Evolutionary conservation across 129 eudicot species (phyloP), one percentile per base, ranked within the genome.

Genomic region (Flaveria trinervia): DNA sequence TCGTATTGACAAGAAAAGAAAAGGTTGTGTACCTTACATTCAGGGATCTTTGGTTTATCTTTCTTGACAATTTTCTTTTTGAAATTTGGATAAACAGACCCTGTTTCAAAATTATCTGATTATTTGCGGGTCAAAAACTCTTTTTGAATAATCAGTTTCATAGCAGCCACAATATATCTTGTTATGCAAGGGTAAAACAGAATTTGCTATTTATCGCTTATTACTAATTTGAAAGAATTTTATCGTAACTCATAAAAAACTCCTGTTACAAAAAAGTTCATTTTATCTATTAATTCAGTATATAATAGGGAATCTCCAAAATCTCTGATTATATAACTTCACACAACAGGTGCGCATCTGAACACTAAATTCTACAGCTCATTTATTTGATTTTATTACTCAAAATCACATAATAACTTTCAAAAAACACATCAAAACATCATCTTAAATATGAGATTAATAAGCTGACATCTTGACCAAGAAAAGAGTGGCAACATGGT

Each of bases 401-500:
- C 65, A 33, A 15, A 28, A 14, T 25, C 30, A 33, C 16, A 6
- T 15, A 39, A 36, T 36, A 36, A 72, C 33, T 51, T 54, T 52
- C n/a, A 16, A 11, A 18, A 5, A 7, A 52, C 67, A 55, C 52
- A 72, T 54, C 50, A 30, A 17, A 54, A 39, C 30, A 54, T 23
- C 41, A 15, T 22, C 60, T 61, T 61, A 14, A 12, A 26, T 28
- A 26, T 9, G 20, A 30, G 69, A 60, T 44, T 28, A 68, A n/a
- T 60, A 69, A 11, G 56, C 41, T 25, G 33, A 68, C 11, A 17
- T 56, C 23, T 20, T 17, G 52, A 68, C 25, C 50, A 12, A 43
- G 33, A 44, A 69, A 69, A 77, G 16, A 56, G 23, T 7, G 61
- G 30, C 17, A 52, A 68, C 55, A 56, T 77, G 70, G 45, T 39